A percentile compares a stretch with the other conserved stretches of the same genome.
phyloP scores from a whole-genome alignment of 164 flowering plant species.

The Dillenia suffruticosa region DNA sequence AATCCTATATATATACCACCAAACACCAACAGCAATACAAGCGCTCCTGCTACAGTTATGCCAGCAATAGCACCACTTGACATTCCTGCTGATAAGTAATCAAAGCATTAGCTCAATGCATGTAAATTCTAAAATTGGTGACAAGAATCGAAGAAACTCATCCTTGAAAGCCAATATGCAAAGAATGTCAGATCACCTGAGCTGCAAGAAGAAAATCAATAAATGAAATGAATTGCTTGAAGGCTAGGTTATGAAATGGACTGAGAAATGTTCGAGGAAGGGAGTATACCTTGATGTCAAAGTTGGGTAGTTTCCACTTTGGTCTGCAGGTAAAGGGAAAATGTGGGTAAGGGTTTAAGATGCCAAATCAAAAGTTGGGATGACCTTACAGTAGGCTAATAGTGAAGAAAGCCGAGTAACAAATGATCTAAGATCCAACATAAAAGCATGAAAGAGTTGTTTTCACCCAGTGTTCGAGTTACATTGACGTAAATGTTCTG shows the following conservation, averaged over 20 bases:
- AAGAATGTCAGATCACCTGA: conserved; percentile 34
- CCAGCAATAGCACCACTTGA: conserved; percentile 62
- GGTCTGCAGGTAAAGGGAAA: conserved; percentile 36
- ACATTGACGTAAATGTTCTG: too few species aligned
- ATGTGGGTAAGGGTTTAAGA: neutral
- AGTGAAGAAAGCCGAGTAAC: too few species aligned
- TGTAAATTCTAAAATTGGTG: conserved; percentile 1
- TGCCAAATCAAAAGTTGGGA: neutral
- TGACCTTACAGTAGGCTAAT: too few species aligned
- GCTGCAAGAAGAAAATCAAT: conserved; percentile 49
- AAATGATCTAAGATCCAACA: too few species aligned
- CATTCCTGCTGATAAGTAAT: conserved; percentile 45
- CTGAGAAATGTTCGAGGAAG: neutral
- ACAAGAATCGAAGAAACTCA: conserved; percentile 5
- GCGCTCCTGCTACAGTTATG: conserved; percentile 43
- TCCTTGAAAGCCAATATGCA: conserved; percentile 4
- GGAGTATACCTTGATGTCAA: conserved; percentile 39
- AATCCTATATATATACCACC: conserved; percentile 26
- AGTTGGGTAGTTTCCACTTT: conserved; percentile 40
- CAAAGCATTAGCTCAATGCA: conserved; percentile 9
- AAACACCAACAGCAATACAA: conserved; percentile 29
- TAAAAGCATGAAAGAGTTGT: too few species aligned
- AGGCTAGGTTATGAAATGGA: conserved; percentile 5
- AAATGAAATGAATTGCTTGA: neutral
- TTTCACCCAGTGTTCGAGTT: too few species aligned